These are phyloP conservation scores for Yamadazyma sp. DNA, from an alignment of 1,139 yeast genomes.

Conservation along the genomic window DNA sequence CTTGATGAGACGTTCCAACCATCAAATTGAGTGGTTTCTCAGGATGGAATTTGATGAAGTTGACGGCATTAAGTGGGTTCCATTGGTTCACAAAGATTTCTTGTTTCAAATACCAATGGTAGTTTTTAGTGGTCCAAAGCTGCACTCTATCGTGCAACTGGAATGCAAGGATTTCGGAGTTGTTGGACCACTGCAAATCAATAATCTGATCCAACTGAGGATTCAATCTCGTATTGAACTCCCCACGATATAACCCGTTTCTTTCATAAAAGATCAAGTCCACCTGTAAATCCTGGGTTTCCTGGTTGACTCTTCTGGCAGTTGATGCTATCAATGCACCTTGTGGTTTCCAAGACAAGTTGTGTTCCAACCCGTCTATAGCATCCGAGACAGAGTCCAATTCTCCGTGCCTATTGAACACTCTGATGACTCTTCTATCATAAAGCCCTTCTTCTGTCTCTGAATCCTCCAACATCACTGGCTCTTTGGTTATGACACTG, in stretches of 20 bases:
- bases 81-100: conserved; percentile 47
- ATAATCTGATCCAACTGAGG: conserved; percentile 47
- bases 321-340: conserved; percentile 86
- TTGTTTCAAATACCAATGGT: conserved; percentile 93
- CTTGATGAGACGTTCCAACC: conserved; percentile 50
- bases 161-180: conserved; percentile 76
- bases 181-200: conserved; percentile 77
- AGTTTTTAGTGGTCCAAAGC: conserved; percentile 89
- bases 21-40: conserved; percentile 79
- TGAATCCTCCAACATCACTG: conserved; percentile 41
- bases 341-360: conserved; percentile 85
- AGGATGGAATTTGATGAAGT: conserved; percentile 77
- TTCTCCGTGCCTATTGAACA: conserved; percentile 75
- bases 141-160: conserved; percentile 63
- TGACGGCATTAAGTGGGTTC: conserved; percentile 31
- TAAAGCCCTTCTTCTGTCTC: conserved; percentile 28
- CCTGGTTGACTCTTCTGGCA: conserved; percentile 54
- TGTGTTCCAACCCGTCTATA: conserved; percentile 74
- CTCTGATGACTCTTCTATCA: conserved; percentile 77
- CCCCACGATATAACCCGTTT: conserved; percentile 91
- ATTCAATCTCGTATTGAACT: conserved; percentile 66
- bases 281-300: conserved; percentile 46
- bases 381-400: conserved; percentile 90
- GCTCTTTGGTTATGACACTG: conserved; percentile 64
- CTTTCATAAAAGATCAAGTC: conserved; percentile 82